A percentile compares a stretch with the other conserved stretches of the same genome.
Evolutionary conservation across 2,329 filamentous ascomycete genomes (phyloP).

Genomic region (Aquanectria penicillioides): DNA sequence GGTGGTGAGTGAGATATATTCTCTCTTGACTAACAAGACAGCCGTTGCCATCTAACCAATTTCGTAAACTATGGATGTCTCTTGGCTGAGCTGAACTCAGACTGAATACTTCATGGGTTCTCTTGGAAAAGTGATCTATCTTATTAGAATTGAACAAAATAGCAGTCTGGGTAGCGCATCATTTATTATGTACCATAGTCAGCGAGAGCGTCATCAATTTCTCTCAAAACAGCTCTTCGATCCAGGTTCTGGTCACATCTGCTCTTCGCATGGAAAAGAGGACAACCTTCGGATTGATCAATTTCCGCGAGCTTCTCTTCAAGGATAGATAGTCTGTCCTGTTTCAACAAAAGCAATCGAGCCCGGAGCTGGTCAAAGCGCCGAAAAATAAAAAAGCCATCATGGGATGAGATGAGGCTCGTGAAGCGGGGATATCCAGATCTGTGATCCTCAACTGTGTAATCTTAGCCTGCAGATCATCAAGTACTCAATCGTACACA

Average conservation of each 20-base stretch:
- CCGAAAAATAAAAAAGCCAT: slow-evolving; percentile 40
- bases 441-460: slow-evolving; percentile 21
- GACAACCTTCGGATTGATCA: slow-evolving; percentile 36
- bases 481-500: too few relatives aligned
- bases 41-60: slow-evolving; percentile 2
- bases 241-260: slow-evolving; percentile 32
- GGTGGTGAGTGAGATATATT: background rate
- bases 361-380: slow-evolving; percentile 42
- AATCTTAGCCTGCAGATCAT: too few relatives aligned
- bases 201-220: slow-evolving; percentile 8
- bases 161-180: background rate
- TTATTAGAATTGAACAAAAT: background rate
- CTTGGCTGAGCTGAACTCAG: background rate
- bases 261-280: slow-evolving; percentile 16
- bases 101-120: background rate
- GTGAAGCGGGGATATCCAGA: slow-evolving; percentile 45
- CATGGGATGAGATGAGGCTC: slow-evolving; percentile 43
- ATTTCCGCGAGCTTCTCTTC: slow-evolving; percentile 41
- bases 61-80: background rate
- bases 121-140: background rate
- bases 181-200: slow-evolving; percentile 9
- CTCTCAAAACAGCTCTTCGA: background rate
- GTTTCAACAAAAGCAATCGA: slow-evolving; percentile 44
- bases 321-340: slow-evolving; percentile 42
- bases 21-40: slow-evolving; percentile 6